Evolutionary conservation across 192 early-diverging fungal species (phyloP).

Genomic region (Podochytrium sp.): DNA sequence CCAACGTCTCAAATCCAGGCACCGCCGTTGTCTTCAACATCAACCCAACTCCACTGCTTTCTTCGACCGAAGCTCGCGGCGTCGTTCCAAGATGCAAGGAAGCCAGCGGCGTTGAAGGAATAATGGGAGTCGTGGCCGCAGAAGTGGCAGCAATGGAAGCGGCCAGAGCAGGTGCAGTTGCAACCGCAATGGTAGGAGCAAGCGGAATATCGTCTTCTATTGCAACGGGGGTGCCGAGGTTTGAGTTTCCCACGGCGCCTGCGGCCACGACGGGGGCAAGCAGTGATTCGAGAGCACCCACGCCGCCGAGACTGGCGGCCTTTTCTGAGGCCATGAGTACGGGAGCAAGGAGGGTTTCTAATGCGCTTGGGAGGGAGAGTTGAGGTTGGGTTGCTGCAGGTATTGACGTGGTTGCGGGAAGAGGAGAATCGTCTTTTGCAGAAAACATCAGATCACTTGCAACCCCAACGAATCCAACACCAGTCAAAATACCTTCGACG

Average conservation of each 20-base stretch:
- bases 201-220: too few species aligned
- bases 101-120: neutral
- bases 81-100: neutral
- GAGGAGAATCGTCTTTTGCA: neutral
- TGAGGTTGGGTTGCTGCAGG: neutral
- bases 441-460: neutral
- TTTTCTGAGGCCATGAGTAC: neutral
- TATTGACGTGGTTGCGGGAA: neutral
- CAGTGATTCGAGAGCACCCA: constrained; percentile 5
- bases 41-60: neutral
- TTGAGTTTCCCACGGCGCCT: neutral
- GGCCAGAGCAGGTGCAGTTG: neutral
- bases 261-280: neutral
- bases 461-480: neutral
- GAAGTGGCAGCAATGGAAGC: neutral
- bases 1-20: too few species aligned
- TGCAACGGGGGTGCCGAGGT: too few species aligned
- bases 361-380: neutral
- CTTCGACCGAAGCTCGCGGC: neutral
- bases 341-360: constrained; percentile 8
- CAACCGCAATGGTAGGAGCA: too few species aligned
- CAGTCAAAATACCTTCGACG: neutral
- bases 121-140: neutral
- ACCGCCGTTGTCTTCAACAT: neutral
- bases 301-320: neutral